phyloP scores from a whole-genome alignment of 495 filamentous ascomycete genomes.

The Immersiella caudata region DNA sequence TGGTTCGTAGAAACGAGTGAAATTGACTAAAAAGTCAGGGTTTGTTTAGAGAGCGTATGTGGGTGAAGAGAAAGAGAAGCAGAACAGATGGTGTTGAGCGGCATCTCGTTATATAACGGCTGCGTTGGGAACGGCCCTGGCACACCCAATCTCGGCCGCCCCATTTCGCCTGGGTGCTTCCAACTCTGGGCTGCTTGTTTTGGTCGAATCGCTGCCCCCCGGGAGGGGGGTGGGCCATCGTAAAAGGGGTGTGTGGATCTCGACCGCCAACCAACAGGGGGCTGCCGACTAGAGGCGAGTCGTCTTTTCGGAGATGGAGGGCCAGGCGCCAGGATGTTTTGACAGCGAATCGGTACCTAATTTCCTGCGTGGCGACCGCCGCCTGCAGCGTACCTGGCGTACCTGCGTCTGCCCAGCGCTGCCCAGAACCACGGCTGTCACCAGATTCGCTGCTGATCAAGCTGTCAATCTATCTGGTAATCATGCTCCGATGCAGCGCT shows the following conservation, averaged over 20 bases:
- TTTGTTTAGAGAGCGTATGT: slow-evolving; percentile 48
- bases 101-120: slow-evolving; percentile 17
- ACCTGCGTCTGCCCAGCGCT: not conserved
- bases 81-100: slow-evolving; percentile 15
- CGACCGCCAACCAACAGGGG: not conserved
- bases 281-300: not conserved
- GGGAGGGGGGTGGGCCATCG: not conserved
- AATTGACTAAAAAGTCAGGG: slow-evolving; percentile 63
- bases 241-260: slow-evolving; percentile 29
- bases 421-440: slow-evolving; percentile 7
- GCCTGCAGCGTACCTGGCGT: slow-evolving; percentile 2
- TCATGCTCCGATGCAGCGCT: not conserved
- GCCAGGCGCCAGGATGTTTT: slow-evolving; percentile 4
- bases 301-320: slow-evolving; percentile 2
- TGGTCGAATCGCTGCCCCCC: slow-evolving; percentile 17
- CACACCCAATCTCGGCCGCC: slow-evolving; percentile 13
- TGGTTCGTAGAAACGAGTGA: slow-evolving; percentile 53
- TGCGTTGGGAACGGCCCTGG: not conserved
- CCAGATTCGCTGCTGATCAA: slow-evolving; percentile 1
- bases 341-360: slow-evolving; percentile 9
- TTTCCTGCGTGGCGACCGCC: slow-evolving; percentile 14
- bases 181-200: slow-evolving; percentile 6
- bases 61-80: slow-evolving; percentile 46
- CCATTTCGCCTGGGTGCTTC: not conserved
- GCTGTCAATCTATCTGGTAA: slow-evolving; percentile 1